Evolutionary conservation across 164 flowering plant species (phyloP), one percentile per base, ranked within the genome.

Genomic region (Piper betle): DNA sequence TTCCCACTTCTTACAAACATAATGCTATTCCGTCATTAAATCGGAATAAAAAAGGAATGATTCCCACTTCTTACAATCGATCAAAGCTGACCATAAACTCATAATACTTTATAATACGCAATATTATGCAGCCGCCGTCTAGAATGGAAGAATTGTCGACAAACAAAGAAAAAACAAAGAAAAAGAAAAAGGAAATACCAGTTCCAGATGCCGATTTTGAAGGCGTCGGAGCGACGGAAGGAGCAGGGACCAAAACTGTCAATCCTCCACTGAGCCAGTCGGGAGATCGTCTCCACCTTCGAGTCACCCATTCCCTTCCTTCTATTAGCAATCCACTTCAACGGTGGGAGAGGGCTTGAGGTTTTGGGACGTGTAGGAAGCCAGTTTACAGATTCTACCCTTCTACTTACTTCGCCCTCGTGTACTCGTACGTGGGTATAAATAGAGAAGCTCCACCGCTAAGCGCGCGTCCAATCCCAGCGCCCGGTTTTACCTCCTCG

Each of bases 191-290:
- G 48, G 11, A 4, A 17, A 17, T 15, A 89, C 99, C 99, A 93
- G 57, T 88, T 86, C 99, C 99, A 93, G 46, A 71, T 74, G 16
- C 99, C 97, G 56, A 93, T 82, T 78, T 74, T 86, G 88, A 93
- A 93, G 61, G 97, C 91, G 69, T 93, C 97, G 62, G 99, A 93
- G 63, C 85, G 88, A 64, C 94, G 81, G 70, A 83, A 89, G n/a
- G 94, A 76, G 70, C 81, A 86, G 55, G 92, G 81, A 33, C 91
- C 78, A 52, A 88, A 58, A 60, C 74, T 85, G 9, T 86, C 91
- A 71, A 93, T 84, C 72, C 84, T 78, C 99, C 99, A 93, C 79
- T 90, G 99, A 48, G 97, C 99, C 50, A 93, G 87, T 6, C 97
- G 84, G 8, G 99, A 69, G 2, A 88, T 81, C 38, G 99, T 93